phyloP scores from a whole-genome alignment of 495 filamentous ascomycete species.

The Penicillium coprophilum region DNA sequence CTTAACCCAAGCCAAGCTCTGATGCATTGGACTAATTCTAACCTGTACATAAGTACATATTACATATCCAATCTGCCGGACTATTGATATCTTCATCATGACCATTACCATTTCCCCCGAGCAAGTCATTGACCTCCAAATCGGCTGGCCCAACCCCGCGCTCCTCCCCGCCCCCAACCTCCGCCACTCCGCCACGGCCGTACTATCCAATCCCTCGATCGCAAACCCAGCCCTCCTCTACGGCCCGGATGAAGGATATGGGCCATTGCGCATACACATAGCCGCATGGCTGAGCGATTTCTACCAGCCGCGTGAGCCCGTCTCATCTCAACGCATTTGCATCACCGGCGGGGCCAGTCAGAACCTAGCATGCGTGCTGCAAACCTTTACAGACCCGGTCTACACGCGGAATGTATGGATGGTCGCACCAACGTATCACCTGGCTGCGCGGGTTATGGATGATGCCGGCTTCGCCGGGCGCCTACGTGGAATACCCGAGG shows the following conservation, averaged over 20 bases:
- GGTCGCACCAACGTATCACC: constrained; percentile 75
- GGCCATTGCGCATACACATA: constrained; percentile 60
- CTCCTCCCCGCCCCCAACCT: constrained; percentile 67
- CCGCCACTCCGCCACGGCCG: constrained; percentile 49
- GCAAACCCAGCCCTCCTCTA: constrained; percentile 64
- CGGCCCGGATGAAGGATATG: constrained; percentile 74
- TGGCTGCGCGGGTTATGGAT: constrained; percentile 75
- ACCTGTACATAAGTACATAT: background rate
- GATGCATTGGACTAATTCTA: background rate
- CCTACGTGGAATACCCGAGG: constrained; percentile 67
- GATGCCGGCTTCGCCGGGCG: constrained; percentile 67
- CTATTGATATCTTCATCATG: background rate
- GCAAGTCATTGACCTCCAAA: constrained; percentile 61
- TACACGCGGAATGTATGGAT: constrained; percentile 78
- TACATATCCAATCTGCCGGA: too few species aligned
- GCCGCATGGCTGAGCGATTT: constrained; percentile 66
- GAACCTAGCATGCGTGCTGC: constrained; percentile 68
- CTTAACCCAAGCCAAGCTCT: background rate
- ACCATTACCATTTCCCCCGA: constrained; percentile 13
- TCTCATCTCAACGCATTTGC: constrained; percentile 61
- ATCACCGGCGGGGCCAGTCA: constrained; percentile 82
- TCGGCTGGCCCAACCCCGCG: constrained; percentile 68
- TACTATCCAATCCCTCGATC: constrained; percentile 58
- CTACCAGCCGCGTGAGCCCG: constrained; percentile 50
- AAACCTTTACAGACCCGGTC: constrained; percentile 72